phyloP scores from a whole-genome alignment of 2,329 filamentous ascomycete genomes.

The Cercospora zeae-maydis region DNA sequence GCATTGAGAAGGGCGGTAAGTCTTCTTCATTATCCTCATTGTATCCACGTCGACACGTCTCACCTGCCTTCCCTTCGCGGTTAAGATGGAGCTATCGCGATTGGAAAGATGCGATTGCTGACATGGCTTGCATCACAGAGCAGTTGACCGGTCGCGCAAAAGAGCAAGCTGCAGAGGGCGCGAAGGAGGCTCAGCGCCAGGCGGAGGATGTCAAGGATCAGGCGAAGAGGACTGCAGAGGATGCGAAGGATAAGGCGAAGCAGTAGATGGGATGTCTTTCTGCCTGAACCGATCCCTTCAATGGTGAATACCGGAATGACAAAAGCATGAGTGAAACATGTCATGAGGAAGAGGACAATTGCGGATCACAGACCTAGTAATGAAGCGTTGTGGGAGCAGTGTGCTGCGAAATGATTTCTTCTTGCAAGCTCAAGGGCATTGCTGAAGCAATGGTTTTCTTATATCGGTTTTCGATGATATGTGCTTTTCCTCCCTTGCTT shows the following conservation, averaged over 20 bases:
- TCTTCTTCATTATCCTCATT: conserved; percentile 14
- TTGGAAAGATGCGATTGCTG: neutral
- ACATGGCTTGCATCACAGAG: conserved; percentile 43
- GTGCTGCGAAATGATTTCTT: neutral
- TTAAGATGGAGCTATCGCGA: neutral
- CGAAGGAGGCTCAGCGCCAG: conserved; percentile 42
- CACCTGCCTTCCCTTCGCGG: neutral
- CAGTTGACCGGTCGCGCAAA: conserved; percentile 48
- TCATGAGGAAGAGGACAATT: neutral
- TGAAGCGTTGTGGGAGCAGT: neutral
- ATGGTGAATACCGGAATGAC: neutral
- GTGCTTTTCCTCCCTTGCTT: neutral
- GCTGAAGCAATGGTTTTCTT: neutral
- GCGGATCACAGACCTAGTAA: neutral
- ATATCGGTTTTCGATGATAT: neutral
- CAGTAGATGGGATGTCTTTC: neutral
- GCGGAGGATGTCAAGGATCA: conserved; percentile 40
- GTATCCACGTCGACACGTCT: neutral
- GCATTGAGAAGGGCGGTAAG: conserved; percentile 61
- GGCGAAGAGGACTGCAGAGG: conserved; percentile 42
- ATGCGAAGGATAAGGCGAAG: conserved; percentile 28
- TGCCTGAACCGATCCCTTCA: neutral
- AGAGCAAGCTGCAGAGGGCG: conserved; percentile 32
- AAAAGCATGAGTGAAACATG: neutral
- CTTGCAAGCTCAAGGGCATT: neutral